Percentiles rank a stretch among this genome's conserved stretches.
These are phyloP conservation scores for Rhizopogon salebrosus DNA, from an alignment of 768 basidiomycete genomes.

Conservation along the genomic window DNA sequence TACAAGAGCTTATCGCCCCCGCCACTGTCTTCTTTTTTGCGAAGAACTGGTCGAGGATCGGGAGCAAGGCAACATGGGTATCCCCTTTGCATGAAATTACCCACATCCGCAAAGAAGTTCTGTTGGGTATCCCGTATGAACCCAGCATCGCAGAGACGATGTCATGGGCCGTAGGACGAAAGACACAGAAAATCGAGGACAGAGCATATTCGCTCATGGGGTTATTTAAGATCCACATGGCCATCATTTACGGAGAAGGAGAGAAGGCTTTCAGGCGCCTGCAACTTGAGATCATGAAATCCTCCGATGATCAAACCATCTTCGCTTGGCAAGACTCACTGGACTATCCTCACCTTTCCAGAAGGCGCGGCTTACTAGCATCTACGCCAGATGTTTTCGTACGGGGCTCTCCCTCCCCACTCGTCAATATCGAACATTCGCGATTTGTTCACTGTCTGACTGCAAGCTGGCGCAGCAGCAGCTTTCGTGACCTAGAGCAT, in stretches of 20 bases:
- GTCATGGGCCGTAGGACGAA: slow-evolving; percentile 24
- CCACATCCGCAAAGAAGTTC: slow-evolving; percentile 1
- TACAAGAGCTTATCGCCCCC: slow-evolving; percentile 13
- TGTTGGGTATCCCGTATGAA: neutral
- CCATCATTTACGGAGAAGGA: slow-evolving; percentile 16
- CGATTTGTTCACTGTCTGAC: neutral
- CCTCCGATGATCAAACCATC: slow-evolving; percentile 9
- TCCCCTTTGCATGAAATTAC: slow-evolving; percentile 1
- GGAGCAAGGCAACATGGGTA: slow-evolving; percentile 2
- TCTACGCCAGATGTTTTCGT: slow-evolving; percentile 2
- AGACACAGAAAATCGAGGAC: slow-evolving; percentile 25
- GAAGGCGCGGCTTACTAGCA: slow-evolving; percentile 1
- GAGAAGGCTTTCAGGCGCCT: slow-evolving; percentile 13
- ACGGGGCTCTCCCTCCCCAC: neutral
- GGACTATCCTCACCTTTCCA: neutral
- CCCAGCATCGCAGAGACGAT: slow-evolving; percentile 16
- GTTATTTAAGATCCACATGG: slow-evolving; percentile 9
- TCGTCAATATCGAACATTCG: neutral
- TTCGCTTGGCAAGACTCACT: slow-evolving; percentile 6
- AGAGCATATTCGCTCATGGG: slow-evolving; percentile 23
- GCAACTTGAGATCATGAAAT: slow-evolving; percentile 9
- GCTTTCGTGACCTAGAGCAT: neutral
- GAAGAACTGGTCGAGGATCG: slow-evolving; percentile 8
- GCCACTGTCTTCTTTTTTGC: slow-evolving; percentile 9
- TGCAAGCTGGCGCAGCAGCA: neutral